Percentiles rank a stretch among this genome's conserved stretches.
Evolutionary conservation across 352 stramenopile genomes (phyloP).

Genomic region (Globisporangium recalcitrans): DNA sequence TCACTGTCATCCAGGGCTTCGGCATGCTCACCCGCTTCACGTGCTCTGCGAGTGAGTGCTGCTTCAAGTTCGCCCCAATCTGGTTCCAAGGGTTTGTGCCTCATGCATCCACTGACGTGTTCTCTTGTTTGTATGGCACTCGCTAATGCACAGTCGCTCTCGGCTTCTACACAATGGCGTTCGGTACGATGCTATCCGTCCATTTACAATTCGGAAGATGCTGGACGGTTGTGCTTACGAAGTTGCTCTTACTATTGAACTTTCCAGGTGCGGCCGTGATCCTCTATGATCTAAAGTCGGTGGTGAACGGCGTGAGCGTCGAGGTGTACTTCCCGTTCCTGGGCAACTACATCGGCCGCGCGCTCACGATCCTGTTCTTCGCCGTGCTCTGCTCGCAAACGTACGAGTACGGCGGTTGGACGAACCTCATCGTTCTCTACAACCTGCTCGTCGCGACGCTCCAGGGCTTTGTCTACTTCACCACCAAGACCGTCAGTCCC

Average conservation of each 20-base stretch:
- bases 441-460: conserved; percentile 70
- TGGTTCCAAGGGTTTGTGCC: neutral
- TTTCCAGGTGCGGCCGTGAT: conserved; percentile 56
- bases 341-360: conserved; percentile 83
- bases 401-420: conserved; percentile 66
- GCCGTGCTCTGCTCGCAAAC: conserved; percentile 66
- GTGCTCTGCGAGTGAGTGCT: conserved; percentile 41
- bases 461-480: conserved; percentile 81
- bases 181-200: conserved; percentile 33
- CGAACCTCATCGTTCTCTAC: conserved; percentile 66
- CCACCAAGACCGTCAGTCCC: conserved; percentile 64
- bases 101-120: neutral
- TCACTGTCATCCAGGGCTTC: conserved; percentile 83
- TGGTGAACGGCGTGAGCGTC: conserved; percentile 77
- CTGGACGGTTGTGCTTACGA: neutral
- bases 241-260: neutral
- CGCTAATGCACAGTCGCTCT: conserved; percentile 39
- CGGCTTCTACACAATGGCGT: conserved; percentile 82
- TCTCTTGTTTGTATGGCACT: conserved; percentile 12
- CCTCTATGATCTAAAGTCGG: conserved; percentile 81
- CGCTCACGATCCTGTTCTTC: conserved; percentile 77
- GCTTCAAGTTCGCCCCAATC: neutral
- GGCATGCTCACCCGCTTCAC: conserved; percentile 78
- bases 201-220: neutral
- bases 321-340: conserved; percentile 85